Evolutionary conservation across 495 filamentous ascomycete species (phyloP), one percentile per base, ranked within the genome.

Genomic region (Xylaria acuta): DNA sequence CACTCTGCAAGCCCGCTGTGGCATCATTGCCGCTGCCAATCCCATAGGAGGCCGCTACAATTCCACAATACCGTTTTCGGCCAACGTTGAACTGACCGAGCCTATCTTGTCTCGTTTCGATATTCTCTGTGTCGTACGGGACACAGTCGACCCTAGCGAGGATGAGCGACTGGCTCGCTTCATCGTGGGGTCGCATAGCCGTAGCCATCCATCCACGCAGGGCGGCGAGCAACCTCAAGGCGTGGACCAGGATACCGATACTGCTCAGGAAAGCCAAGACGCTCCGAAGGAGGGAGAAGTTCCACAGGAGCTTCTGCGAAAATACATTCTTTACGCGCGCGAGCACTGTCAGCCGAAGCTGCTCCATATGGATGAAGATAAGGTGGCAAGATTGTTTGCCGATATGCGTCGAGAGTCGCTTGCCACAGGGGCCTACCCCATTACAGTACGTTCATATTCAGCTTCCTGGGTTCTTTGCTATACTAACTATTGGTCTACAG

Each of bases 71-170:
- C 94, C 96, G 9, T 97, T 98, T 83, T 92, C 92, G 3, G 88
- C 97, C 76, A 99, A 99, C 75, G 97, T 99, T 59, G 94, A 98
- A 76, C 87, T 99, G 53, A 99, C 96, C 0, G 96, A 99, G 78
- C 96, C 97, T 67, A 98, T 99, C 77, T 81, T 99, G 73, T 98
- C 95, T 14, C 97, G 97, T 88, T 99, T 99, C 82, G 97, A 99
- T 76, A 97, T 99, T 75, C 90, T 99, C 62, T 97, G 94, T 78
- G 97, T 99, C 32, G 94, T 99, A 38, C 92, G 97, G 38, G 97
- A 99, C 80, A 94, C 95, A 7, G 97, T 99, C n/a, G 95, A 98
- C 75, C 96, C 97, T 0, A 86, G 82, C n/a, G 93, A 98, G 80
- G 97, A 99, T 74, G 97, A 98, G 83, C 90, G 95, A 25, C 88